These are phyloP conservation scores for Adansonia gregorii DNA, from an alignment of 441 rosid species.

Conservation along the genomic window DNA sequence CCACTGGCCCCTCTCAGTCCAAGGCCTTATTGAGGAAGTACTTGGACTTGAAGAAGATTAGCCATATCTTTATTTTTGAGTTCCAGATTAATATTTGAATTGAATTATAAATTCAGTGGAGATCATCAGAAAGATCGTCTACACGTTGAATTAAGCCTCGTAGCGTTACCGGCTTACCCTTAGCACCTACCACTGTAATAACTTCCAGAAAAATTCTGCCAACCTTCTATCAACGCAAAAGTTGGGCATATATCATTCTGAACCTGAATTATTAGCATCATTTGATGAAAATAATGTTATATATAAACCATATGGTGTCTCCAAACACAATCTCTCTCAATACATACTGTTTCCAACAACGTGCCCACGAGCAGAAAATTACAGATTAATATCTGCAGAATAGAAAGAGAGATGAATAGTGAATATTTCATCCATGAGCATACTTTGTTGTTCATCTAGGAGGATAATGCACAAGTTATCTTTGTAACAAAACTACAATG, in stretches of 20 bases:
- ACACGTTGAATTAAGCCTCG: background rate
- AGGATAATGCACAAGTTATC: background rate
- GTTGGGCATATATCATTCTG: background rate
- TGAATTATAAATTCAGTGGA: background rate
- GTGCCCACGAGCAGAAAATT: too few species aligned
- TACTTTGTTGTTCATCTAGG: background rate
- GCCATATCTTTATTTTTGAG: background rate
- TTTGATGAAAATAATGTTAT: background rate
- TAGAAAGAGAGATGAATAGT: background rate
- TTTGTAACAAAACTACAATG: background rate
- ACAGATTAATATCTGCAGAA: background rate
- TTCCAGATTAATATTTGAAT: background rate
- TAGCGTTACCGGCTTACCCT: background rate
- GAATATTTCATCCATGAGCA: background rate
- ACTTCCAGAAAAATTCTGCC: background rate
- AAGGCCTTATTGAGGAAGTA: conserved; percentile 40
- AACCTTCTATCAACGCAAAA: background rate
- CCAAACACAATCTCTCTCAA: background rate
- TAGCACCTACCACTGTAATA: background rate
- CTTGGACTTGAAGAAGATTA: conserved; percentile 32
- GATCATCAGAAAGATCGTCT: background rate
- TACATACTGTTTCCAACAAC: background rate
- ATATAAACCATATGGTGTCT: background rate
- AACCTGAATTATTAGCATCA: background rate
- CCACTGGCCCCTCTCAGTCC: conserved; percentile 41